phyloP scores from a whole-genome alignment of 805 yeast genomes.

The Candida pseudofarinosa region DNA sequence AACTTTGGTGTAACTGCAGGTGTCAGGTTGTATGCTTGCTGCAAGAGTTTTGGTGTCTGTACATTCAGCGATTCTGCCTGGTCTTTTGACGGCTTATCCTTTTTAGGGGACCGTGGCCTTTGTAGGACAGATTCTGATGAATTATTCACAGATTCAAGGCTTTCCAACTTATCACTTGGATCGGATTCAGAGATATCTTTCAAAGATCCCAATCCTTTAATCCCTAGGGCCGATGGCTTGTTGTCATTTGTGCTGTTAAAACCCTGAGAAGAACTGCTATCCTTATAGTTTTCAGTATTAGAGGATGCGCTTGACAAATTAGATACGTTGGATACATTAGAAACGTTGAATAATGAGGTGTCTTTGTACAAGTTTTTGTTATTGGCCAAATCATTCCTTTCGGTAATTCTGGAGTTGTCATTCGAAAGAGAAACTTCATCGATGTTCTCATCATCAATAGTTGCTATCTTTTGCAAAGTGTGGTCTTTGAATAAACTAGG shows the following conservation, averaged over 20 bases:
- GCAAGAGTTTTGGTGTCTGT: constrained; percentile 9
- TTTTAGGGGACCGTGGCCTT: constrained; percentile 10
- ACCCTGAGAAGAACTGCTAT: background rate
- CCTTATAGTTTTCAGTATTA: background rate
- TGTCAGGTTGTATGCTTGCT: constrained; percentile 5
- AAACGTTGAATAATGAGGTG: background rate
- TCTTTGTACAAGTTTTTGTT: background rate
- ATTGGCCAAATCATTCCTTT: background rate
- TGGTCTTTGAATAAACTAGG: constrained; percentile 18
- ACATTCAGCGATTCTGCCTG: background rate
- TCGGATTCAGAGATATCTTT: background rate
- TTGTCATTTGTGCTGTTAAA: background rate
- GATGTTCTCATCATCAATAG: constrained; percentile 31
- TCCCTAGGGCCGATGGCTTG: background rate
- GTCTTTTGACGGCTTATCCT: background rate
- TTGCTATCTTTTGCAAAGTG: constrained; percentile 25
- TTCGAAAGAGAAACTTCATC: constrained; percentile 16
- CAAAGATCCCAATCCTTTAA: background rate
- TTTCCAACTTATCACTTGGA: background rate
- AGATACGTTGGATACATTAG: background rate
- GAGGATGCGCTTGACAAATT: background rate
- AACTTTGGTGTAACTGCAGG: constrained; percentile 9
- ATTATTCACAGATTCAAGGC: constrained; percentile 6
- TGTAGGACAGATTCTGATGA: constrained; percentile 22
- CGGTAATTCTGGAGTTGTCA: background rate